A percentile compares a stretch with the other conserved stretches of the same genome.
These are phyloP conservation scores for Penicillium griseofulvum DNA, from an alignment of 2,329 filamentous ascomycete genomes.

Conservation along the genomic window DNA sequence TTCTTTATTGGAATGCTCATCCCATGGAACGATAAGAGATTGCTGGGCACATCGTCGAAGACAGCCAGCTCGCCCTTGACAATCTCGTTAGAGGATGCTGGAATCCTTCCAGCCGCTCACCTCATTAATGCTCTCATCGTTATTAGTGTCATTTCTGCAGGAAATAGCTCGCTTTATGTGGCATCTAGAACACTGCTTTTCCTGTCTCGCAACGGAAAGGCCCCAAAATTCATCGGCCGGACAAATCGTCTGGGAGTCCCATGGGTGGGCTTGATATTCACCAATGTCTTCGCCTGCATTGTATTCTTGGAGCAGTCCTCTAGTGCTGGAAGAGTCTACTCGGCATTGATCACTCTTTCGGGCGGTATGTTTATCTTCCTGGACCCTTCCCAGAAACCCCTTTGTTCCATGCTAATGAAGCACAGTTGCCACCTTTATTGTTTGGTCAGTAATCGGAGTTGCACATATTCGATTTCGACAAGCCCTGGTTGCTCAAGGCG, in stretches of 20 bases:
- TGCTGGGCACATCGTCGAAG: conserved; percentile 61
- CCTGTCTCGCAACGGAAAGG: conserved; percentile 72
- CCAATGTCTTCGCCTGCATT: conserved; percentile 63
- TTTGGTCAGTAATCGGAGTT: conserved; percentile 41
- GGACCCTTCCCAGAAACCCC: not conserved
- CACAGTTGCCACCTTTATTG: conserved; percentile 41
- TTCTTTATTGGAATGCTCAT: conserved; percentile 75
- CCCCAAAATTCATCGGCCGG: conserved; percentile 66
- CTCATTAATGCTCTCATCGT: conserved; percentile 77
- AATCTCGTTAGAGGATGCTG: conserved; percentile 69
- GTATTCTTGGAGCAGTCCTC: conserved; percentile 33
- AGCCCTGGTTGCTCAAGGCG: conserved; percentile 38
- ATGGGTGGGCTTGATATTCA: conserved; percentile 61
- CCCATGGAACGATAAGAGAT: conserved; percentile 63
- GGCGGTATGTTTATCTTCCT: conserved; percentile 24
- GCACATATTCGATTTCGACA: conserved; percentile 45
- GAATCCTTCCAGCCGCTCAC: conserved; percentile 70
- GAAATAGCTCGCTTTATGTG: conserved; percentile 76
- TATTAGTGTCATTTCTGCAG: conserved; percentile 67
- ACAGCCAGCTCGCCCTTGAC: conserved; percentile 72
- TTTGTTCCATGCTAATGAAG: not conserved
- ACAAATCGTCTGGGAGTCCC: conserved; percentile 64
- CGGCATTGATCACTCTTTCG: conserved; percentile 34
- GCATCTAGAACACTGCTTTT: conserved; percentile 71
- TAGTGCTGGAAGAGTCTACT: conserved; percentile 31